Evolutionary conservation across 75 land plant species (phyloP), one percentile per base, ranked within the genome.

Genomic region (Cunninghamia lanceolata): DNA sequence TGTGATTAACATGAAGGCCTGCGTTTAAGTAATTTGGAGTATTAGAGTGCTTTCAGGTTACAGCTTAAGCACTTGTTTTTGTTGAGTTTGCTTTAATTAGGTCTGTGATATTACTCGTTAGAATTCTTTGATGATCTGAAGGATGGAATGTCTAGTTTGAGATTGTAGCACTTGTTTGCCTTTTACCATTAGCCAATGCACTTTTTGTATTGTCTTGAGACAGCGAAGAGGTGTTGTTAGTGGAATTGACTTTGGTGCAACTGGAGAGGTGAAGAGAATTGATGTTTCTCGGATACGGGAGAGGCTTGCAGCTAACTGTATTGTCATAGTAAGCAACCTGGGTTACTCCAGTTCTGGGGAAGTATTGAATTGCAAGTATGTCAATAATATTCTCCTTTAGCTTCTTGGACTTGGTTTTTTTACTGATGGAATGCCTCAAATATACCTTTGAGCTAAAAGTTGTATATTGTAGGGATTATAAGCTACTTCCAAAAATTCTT

Each of bases 321-420:
- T 98, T 68, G 99, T 97, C 8, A 85, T 98, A 77, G 87, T 98
- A 42, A 93, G 93, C 92, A 98, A 98, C 85, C 87, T 98, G 73
- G 99, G 99, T 11, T 97, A 92, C 88, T 96, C 99, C 82, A 95
- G 97, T 71, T 89, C 99, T 87, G 99, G 99, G 88, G 95, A 98
- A 90, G 99, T 96, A 80, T 76, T 98, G 80, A 98, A 98, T 86
- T 98, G 99, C 99, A 98, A 98, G 99, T 98, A 95, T 87, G 99
- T 87, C 74, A 40, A 79, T 90, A 83, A 82, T 71, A 71, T 90
- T 73, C 66, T 40, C 14, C n/a, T 84, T 85, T 76, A 88, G 80
- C 38, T 84, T 25, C 1, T 66, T 21, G 70, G n/a, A 66, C 70
- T 25, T 25, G 13, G 11, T 73, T 73, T 13, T 73, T 73, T 32